Conservation (phyloP, 306 rosid genomes). For the Gillenia trifoliata region DNA sequence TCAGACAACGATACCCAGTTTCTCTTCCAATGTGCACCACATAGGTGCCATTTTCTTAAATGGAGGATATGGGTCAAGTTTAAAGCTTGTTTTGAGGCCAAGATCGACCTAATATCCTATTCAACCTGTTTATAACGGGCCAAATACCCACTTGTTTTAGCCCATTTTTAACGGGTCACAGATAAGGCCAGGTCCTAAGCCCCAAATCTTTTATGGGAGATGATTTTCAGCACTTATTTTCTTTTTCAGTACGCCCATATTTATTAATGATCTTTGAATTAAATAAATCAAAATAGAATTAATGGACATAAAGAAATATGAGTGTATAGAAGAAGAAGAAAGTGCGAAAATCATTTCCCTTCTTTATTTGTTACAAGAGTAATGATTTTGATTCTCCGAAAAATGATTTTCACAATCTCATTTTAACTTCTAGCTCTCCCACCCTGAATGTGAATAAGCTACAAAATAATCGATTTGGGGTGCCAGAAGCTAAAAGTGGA, state of each 20-base stretch:
- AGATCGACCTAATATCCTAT: background rate
- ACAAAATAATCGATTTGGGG: background rate
- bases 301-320: background rate
- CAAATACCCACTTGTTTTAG: background rate
- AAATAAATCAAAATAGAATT: too few species aligned
- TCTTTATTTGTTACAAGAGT: too few species aligned
- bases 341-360: too few species aligned
- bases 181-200: too few species aligned
- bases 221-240: background rate
- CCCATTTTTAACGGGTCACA: background rate
- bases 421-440: background rate
- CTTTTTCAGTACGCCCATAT: too few species aligned
- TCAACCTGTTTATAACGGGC: background rate
- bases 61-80: background rate
- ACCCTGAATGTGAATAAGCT: background rate
- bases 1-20: too few species aligned
- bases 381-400: background rate
- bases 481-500: too few species aligned
- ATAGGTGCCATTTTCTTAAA: background rate
- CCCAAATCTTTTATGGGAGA: background rate
- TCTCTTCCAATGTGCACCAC: background rate
- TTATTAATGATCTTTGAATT: background rate
- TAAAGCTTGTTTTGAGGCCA: background rate
- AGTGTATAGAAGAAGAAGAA: too few species aligned
- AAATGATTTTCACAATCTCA: background rate